Base-by-base conservation (phyloP, 495 filamentous ascomycete genomes). In the Lasiosphaeria hispida region DNA sequence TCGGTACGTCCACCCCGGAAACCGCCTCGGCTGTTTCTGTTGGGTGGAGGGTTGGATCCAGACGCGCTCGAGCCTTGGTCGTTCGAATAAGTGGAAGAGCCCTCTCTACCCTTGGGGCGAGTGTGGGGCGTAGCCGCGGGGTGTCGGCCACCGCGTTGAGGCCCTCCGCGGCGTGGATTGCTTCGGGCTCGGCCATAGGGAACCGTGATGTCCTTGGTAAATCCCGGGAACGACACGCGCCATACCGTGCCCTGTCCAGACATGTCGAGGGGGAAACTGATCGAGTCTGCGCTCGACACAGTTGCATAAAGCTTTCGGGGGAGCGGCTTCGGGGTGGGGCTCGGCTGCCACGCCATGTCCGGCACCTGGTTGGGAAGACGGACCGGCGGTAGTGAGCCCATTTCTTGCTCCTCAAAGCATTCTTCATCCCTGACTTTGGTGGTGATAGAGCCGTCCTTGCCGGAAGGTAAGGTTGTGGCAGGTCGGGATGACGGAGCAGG, bases 401-500 rank as follows among this genome's bases (percentile, higher is more conserved):
- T 87, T 69, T 91, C 89, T 57, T 88, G 87, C 66, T 92, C 87
- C 58, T 91, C 89, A 54, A 93, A 91, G 61, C 90, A 87, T 55
- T 87, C 88, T 60, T 93, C 89, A 34, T 85, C 86, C 63, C 87
- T 86, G 19, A 83, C 82, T 59, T 82, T 85, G 4, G 80, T 83
- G 39, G 75, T 79, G 19, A 65, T 57, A 33, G 66, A 70, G 41
- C 44, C 60, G 14, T 69, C 69, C 44, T 35, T 38, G 4, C 23
- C 52, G 17, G 58, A 35, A 1, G 35, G 39, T 7, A 34, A 11
- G 1, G 53, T 10, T n/a, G 37, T 37, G 14, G 36, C 57, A 10
- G 34, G 40, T 17, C 9, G 30, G n/a, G 87, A 81, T 1, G 83
- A 81, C 18, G 86, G 83, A 14, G 79, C 68, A 15, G 77, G 63